Percentiles rank a stretch among this genome's conserved stretches.
Conservation (phyloP, 345 rosid genomes). For the Excoecaria agallocha region DNA sequence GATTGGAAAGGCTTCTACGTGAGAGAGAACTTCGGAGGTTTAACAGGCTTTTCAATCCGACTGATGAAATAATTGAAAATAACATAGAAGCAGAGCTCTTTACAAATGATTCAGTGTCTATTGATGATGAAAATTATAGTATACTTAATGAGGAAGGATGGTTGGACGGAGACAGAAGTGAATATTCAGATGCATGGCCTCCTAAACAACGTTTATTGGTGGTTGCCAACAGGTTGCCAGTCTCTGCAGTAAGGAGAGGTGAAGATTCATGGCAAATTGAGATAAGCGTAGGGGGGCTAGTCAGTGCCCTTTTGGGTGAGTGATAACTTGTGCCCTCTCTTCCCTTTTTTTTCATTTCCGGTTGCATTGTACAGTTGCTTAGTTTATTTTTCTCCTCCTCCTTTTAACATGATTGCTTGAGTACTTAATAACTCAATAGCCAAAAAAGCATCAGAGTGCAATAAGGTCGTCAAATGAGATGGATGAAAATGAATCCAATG, state of each 20-base stretch:
- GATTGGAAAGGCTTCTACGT: conserved; percentile 51
- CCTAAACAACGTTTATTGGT: conserved; percentile 55
- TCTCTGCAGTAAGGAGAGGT: conserved; percentile 49
- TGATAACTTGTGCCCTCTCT: neutral
- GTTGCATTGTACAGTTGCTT: neutral
- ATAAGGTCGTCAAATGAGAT: neutral
- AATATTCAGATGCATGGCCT: conserved; percentile 27
- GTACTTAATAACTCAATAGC: neutral
- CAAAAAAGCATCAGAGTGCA: neutral
- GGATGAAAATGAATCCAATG: neutral
- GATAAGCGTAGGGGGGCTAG: conserved; percentile 53
- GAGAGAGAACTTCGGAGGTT: conserved; percentile 50
- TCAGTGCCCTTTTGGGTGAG: conserved; percentile 57
- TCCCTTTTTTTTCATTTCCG: neutral
- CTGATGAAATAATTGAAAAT: conserved; percentile 26
- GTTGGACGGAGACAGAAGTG: conserved; percentile 17
- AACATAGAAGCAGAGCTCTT: conserved; percentile 25
- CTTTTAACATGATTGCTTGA: neutral
- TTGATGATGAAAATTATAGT: conserved; percentile 27
- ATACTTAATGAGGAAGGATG: conserved; percentile 27
- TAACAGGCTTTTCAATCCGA: conserved; percentile 23
- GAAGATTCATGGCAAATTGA: conserved; percentile 53
- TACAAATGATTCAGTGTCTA: conserved; percentile 19
- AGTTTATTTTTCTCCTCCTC: neutral
- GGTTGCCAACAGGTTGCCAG: conserved; percentile 60